These are phyloP conservation scores for Meira miltonrushii DNA, from an alignment of 1,284 basidiomycete genomes.

Conservation along the genomic window DNA sequence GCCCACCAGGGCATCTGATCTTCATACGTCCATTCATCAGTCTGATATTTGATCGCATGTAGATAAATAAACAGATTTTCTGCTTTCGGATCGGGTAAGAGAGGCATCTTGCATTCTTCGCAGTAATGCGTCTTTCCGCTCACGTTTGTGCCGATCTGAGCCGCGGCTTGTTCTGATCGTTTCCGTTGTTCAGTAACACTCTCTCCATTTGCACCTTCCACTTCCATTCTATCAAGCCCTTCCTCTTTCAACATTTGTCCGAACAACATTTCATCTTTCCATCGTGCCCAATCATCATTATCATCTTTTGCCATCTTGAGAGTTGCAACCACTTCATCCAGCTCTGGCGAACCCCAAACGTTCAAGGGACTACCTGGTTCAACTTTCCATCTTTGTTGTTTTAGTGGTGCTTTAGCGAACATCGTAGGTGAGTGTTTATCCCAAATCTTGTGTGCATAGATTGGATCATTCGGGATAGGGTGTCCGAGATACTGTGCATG, in stretches of 20 bases:
- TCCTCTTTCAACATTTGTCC: slow-evolving; percentile 36
- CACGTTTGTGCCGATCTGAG: slow-evolving; percentile 3
- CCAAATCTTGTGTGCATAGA: slow-evolving; percentile 53
- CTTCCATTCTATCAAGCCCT: slow-evolving; percentile 33
- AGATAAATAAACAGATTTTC: slow-evolving; percentile 49
- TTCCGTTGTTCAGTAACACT: slow-evolving; percentile 9
- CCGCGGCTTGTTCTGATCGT: neutral
- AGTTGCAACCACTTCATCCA: slow-evolving; percentile 45
- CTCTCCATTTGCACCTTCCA: slow-evolving; percentile 43
- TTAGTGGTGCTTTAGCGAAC: slow-evolving; percentile 5
- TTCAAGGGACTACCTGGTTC: slow-evolving; percentile 2
- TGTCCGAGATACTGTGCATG: slow-evolving; percentile 91
- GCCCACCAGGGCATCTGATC: slow-evolving; percentile 52
- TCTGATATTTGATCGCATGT: slow-evolving; percentile 52
- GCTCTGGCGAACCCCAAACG: slow-evolving; percentile 19
- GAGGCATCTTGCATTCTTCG: slow-evolving; percentile 41
- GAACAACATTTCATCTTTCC: slow-evolving; percentile 50
- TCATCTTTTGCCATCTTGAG: slow-evolving; percentile 48
- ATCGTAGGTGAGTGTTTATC: slow-evolving; percentile 28
- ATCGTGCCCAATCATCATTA: slow-evolving; percentile 48
- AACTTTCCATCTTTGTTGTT: slow-evolving; percentile 8
- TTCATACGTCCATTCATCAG: slow-evolving; percentile 47
- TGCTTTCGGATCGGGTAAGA: slow-evolving; percentile 43
- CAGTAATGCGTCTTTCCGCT: slow-evolving; percentile 28
- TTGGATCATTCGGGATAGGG: slow-evolving; percentile 67